A percentile compares a stretch with the other conserved stretches of the same genome.
These are phyloP conservation scores for Carnegiea gigantea DNA, from an alignment of 179 eudicot genomes.

Conservation along the genomic window DNA sequence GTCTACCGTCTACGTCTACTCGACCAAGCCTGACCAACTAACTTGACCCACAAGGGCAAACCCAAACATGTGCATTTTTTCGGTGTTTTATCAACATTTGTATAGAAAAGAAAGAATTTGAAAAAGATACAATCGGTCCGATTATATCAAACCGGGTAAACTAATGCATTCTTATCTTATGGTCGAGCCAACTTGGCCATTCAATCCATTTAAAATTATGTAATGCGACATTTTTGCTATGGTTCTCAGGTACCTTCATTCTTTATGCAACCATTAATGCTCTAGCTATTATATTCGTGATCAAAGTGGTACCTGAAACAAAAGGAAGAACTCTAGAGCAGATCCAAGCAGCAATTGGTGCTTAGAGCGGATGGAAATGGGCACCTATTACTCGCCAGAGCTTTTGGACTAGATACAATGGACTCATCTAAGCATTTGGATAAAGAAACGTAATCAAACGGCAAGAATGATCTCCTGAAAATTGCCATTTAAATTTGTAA, in stretches of 20 bases:
- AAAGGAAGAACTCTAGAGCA: constrained; percentile 84
- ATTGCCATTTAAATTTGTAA: neutral
- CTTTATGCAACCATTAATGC: constrained; percentile 66
- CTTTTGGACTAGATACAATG: neutral
- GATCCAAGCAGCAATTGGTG: constrained; percentile 65
- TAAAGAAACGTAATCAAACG: neutral
- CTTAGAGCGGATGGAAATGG: constrained; percentile 1
- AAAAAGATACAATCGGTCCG: too few relatives aligned
- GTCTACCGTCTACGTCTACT: too few relatives aligned
- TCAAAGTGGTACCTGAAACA: constrained; percentile 82
- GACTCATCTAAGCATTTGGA: neutral
- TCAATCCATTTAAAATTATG: neutral
- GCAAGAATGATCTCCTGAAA: neutral
- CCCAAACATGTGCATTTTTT: too few relatives aligned
- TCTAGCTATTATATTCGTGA: constrained; percentile 55
- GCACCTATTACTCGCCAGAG: neutral
- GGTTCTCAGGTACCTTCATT: constrained; percentile 67
- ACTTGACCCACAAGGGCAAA: too few relatives aligned
- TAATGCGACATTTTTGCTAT: neutral
- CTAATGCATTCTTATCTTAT: too few relatives aligned
- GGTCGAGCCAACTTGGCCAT: too few relatives aligned
- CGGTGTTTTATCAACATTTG: too few relatives aligned
- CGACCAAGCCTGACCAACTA: too few relatives aligned
- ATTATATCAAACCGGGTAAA: too few relatives aligned
- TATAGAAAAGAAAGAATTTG: too few relatives aligned